Percentiles rank a stretch among this genome's conserved stretches.
phyloP scores from a whole-genome alignment of 2,329 filamentous ascomycete species.

The Xylariaceae sp. region DNA sequence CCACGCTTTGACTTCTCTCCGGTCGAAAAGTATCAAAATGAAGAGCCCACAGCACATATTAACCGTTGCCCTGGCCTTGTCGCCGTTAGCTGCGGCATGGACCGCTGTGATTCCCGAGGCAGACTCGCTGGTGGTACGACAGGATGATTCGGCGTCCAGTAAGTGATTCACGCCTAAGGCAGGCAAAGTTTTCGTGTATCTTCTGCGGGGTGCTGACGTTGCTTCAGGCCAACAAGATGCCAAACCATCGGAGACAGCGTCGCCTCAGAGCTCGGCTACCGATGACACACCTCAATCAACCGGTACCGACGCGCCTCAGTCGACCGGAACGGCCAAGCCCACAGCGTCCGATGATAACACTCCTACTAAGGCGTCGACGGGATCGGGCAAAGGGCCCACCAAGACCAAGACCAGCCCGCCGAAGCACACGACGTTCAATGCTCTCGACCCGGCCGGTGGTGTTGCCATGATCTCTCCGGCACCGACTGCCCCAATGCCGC shows the following conservation, averaged over 20 bases:
- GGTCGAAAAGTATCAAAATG: constrained; percentile 38
- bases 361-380: constrained; percentile 31
- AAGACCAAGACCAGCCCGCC: constrained; percentile 27
- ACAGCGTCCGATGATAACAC: constrained; percentile 3
- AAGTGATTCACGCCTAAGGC: constrained; percentile 14
- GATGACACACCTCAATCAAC: constrained; percentile 5
- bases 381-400: constrained; percentile 37
- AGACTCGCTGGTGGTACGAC: constrained; percentile 49
- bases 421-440: constrained; percentile 40
- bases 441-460: constrained; percentile 44
- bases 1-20: constrained; percentile 3
- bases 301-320: neutral
- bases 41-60: constrained; percentile 44
- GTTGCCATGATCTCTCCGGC: constrained; percentile 51
- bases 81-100: constrained; percentile 51
- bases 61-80: constrained; percentile 48
- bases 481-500: constrained; percentile 39
- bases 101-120: constrained; percentile 50
- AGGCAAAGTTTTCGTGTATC: neutral
- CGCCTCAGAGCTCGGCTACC: constrained; percentile 6
- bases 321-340: constrained; percentile 8
- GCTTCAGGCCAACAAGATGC: neutral
- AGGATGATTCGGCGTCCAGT: constrained; percentile 34
- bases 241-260: constrained; percentile 11
- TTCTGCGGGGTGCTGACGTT: neutral